A percentile compares a stretch with the other conserved stretches of the same genome.
Conservation (phyloP, 2,329 filamentous ascomycete genomes). For the Cytospora mali region DNA sequence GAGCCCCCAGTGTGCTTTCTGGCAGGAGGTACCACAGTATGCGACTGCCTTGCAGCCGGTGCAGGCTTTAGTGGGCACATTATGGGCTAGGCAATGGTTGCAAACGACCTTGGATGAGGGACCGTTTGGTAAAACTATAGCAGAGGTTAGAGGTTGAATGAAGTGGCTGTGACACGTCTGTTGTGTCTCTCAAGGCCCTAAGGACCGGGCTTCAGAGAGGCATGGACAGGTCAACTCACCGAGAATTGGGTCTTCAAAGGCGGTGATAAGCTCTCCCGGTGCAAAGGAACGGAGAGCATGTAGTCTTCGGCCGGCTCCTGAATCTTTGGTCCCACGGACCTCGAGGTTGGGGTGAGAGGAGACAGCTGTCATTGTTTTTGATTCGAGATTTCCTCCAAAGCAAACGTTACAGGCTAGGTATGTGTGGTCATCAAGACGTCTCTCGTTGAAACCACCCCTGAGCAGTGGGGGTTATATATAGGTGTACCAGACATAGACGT, state of each 20-base stretch:
- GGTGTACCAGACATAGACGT: neutral
- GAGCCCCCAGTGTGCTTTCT: conserved; percentile 55
- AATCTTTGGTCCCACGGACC: conserved; percentile 33
- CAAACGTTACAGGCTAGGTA: neutral
- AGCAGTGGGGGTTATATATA: neutral
- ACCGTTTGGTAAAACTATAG: conserved; percentile 48
- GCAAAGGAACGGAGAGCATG: conserved; percentile 45
- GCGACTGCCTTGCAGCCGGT: conserved; percentile 54
- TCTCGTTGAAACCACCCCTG: too few species aligned
- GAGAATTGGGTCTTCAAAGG: conserved; percentile 48
- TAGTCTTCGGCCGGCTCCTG: conserved; percentile 47
- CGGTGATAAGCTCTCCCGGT: conserved; percentile 50
- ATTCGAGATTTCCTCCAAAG: neutral
- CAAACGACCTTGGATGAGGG: conserved; percentile 48
- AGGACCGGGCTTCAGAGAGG: neutral
- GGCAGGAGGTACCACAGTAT: conserved; percentile 60
- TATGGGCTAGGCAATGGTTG: conserved; percentile 49
- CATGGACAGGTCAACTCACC: conserved; percentile 4
- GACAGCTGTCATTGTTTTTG: conserved; percentile 15
- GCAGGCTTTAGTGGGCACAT: conserved; percentile 44
- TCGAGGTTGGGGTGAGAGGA: conserved; percentile 19
- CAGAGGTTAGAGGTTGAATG: neutral
- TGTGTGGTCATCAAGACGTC: too few species aligned
- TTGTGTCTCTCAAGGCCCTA: neutral
- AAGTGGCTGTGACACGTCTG: neutral